Base-by-base conservation (phyloP, 179 eudicot species). In the Beta macrorhiza region DNA sequence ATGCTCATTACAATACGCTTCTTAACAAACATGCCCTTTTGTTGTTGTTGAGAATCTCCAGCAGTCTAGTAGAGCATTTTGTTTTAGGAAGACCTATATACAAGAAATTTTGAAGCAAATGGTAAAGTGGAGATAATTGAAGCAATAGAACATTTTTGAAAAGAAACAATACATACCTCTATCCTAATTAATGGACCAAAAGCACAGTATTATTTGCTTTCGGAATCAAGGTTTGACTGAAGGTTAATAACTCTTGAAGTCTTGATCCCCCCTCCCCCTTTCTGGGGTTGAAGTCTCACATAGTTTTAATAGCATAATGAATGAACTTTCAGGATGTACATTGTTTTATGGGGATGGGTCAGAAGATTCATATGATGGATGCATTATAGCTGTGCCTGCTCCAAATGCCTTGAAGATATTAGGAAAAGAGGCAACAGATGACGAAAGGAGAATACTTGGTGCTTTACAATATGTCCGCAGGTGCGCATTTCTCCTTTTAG, bases 381-480 rank as follows among this genome's bases (percentile, higher is more conserved):
- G 98, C 89, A 91, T 94, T 72, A 64, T 94, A 56, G 98, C 91
- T 52, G 82, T 80, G 59, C 98, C 93, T 83, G 97, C 97, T n/a
- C 97, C 98, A 0, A 92, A 94, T 81, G 89, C 97, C 69, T 75
- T 95, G 67, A 87, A 80, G 78, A 76, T 95, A 81, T 81, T 95
- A 83, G 98, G 97, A 71, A 83, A 87, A 51, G 88, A 93, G 52
- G 97, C 92, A 67, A 92, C 99, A 62, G 71, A 79, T 74, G 92
- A 95, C 69, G 99, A 95, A 89, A 74, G 8, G 19, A 85, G 94
- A 87, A 82, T 95, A 72, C 91, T 95, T 9, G 97, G 99, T 71
- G 98, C 99, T 72, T 93, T 95, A 79, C 93, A 93, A 69, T 94
- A 93, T 82, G 91, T 85, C 10, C 89, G 91, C 65, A 94, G 98